A percentile compares a stretch with the other conserved stretches of the same genome.
These are phyloP conservation scores for Aphanomyces euteiches DNA, from an alignment of 352 stramenopile genomes.

Conservation along the genomic window DNA sequence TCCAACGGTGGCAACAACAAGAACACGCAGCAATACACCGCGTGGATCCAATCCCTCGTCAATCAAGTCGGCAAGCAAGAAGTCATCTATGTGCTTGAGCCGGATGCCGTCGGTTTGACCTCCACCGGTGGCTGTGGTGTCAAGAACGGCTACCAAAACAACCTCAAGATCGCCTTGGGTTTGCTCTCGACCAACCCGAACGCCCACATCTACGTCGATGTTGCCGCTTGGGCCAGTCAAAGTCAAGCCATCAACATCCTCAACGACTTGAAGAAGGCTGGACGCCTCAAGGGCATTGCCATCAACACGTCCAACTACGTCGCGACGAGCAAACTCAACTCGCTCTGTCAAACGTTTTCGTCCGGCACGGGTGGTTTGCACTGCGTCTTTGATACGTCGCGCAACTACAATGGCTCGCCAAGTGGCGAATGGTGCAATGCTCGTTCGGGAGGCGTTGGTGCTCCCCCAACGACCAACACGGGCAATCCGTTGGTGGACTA, in stretches of 20 bases:
- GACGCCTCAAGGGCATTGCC: conserved; percentile 50
- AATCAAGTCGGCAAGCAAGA: conserved; percentile 45
- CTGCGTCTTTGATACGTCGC: conserved; percentile 45
- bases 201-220: conserved; percentile 58
- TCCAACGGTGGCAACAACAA: conserved; percentile 39
- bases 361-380: conserved; percentile 32
- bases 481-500: too few species aligned
- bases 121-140: conserved; percentile 41
- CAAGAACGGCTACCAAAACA: conserved; percentile 43
- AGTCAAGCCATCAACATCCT: conserved; percentile 36
- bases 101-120: conserved; percentile 54
- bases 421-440: conserved; percentile 48
- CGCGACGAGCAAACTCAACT: conserved; percentile 45
- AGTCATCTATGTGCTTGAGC: conserved; percentile 68
- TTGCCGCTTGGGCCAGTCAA: conserved; percentile 53
- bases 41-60: conserved; percentile 46
- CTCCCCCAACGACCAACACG: conserved; percentile 37
- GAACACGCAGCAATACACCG: conserved; percentile 44
- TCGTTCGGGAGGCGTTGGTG: conserved; percentile 39
- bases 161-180: conserved; percentile 44
- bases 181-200: conserved; percentile 49
- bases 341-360: conserved; percentile 41
- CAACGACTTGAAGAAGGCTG: conserved; percentile 40
- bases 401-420: conserved; percentile 36
- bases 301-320: conserved; percentile 78